Conservation (phyloP, 2,329 filamentous ascomycete species). For the Xylogone sp. region DNA sequence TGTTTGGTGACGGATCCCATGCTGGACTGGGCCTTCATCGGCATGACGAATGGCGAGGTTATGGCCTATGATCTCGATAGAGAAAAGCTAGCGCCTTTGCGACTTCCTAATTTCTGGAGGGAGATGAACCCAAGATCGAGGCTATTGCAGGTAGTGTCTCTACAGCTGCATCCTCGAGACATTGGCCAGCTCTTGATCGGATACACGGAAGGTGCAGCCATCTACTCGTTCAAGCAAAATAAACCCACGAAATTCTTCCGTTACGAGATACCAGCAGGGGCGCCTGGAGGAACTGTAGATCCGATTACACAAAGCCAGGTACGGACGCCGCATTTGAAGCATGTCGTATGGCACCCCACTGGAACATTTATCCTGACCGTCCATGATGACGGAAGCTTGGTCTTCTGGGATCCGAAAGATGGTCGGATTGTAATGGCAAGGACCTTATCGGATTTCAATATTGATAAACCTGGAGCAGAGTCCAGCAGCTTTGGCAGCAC, state of each 20-base stretch:
- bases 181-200: constrained; percentile 87
- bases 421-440: constrained; percentile 79
- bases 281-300: constrained; percentile 69
- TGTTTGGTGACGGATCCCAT: constrained; percentile 79
- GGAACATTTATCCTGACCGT: constrained; percentile 37
- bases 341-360: constrained; percentile 91
- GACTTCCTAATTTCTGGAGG: constrained; percentile 83
- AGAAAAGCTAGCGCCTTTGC: constrained; percentile 70
- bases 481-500: constrained; percentile 35
- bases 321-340: constrained; percentile 71
- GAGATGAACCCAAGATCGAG: constrained; percentile 66
- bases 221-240: constrained; percentile 95
- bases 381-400: constrained; percentile 71
- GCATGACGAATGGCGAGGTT: constrained; percentile 77
- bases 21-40: constrained; percentile 89
- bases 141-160: constrained; percentile 63
- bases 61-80: constrained; percentile 92
- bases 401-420: constrained; percentile 92
- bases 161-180: constrained; percentile 86
- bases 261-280: constrained; percentile 76
- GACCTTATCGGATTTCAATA: constrained; percentile 68
- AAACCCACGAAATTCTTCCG: constrained; percentile 73
- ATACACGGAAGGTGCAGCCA: constrained; percentile 82
- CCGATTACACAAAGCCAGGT: constrained; percentile 55
- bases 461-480: constrained; percentile 60